Evolutionary conservation across 768 basidiomycete genomes (phyloP).

Genomic region (Pulveroboletus sp.): DNA sequence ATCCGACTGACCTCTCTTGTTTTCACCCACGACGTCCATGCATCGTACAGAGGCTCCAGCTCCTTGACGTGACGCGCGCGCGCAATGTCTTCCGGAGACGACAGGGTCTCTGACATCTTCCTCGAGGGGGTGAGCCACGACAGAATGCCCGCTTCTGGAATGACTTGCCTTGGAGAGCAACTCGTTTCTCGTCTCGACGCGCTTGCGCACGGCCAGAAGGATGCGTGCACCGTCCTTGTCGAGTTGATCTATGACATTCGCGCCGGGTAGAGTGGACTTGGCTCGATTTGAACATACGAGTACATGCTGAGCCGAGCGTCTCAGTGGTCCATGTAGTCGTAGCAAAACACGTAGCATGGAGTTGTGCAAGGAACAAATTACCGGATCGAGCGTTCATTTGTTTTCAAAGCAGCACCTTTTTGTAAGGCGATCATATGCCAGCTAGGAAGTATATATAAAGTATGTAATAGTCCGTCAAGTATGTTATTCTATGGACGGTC

Average conservation of each 20-base stretch:
- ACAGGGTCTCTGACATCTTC: constrained; percentile 51
- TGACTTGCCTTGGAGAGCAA: constrained; percentile 41
- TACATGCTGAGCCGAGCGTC: constrained; percentile 8
- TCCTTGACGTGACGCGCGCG: constrained; percentile 63
- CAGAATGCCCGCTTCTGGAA: not conserved
- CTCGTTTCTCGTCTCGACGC: constrained; percentile 45
- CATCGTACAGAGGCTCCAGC: constrained; percentile 57
- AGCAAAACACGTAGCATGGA: constrained; percentile 10
- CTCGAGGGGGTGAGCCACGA: not conserved
- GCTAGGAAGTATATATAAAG: not conserved
- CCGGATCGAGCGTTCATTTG: constrained; percentile 5
- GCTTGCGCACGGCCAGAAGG: constrained; percentile 49
- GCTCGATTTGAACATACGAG: constrained; percentile 7
- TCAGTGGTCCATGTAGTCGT: constrained; percentile 14
- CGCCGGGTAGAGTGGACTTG: constrained; percentile 9
- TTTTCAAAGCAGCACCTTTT: constrained; percentile 8
- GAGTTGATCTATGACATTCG: constrained; percentile 22
- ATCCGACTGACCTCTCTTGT: constrained; percentile 49
- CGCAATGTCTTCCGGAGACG: constrained; percentile 52
- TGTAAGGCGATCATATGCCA: not conserved
- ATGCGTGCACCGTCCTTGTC: constrained; percentile 47
- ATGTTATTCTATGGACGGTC: not conserved
- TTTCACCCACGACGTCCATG: constrained; percentile 63
- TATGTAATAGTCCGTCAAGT: not conserved
- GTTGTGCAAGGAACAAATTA: not conserved